Base-by-base conservation (phyloP, 1,139 yeast species). In the Blastobotrys malaysiensis region DNA sequence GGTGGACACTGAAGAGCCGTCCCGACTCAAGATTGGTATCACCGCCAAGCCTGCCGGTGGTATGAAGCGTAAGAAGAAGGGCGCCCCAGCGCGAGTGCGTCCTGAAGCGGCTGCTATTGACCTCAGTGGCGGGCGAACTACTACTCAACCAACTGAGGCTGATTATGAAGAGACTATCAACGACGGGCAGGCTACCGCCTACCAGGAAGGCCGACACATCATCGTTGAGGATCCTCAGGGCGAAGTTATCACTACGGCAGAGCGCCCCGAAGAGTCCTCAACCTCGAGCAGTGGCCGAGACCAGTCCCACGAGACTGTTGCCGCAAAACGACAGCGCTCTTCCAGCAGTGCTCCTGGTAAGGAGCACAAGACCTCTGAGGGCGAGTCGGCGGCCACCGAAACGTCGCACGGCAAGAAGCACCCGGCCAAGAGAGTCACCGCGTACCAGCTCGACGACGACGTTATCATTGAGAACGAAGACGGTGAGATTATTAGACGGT, bases 401-500 rank as follows among this genome's bases (percentile, higher is more conserved):
- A 39, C 43, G 7, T 16, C 45, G 50, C 14, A 3, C n/a, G 51
- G 48, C 9, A 21, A 45, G 21, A 50, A 53, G 21, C 50, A 53
- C n/a, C 39, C 46, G 39, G 24, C 50, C 48, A 14, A 26, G 44
- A 18, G 48, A 26, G 46, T 78, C 48, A 74, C 69, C 63, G 89
- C 88, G 1, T 85, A 77, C 63, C 81, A 80, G 64, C 72, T 82
- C 50, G 95, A 85, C 65, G 82, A 89, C 65, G 77, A 84, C 59
- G 81, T 93, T 55, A 78, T 90, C 57, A 85, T 93, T 59, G 99
- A 93, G 69, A 88, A 90, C 65, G 89, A 81, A 49, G 96, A 90
- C 43, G 99, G 99, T 61, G 98, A 93, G 63, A 82, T 93, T 55
- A 76, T 93, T 48, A 81, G 96, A 65, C 78, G 96, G 55, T 93